These are phyloP conservation scores for Candida loeiensis DNA, from an alignment of 805 yeast species.

Conservation along the genomic window DNA sequence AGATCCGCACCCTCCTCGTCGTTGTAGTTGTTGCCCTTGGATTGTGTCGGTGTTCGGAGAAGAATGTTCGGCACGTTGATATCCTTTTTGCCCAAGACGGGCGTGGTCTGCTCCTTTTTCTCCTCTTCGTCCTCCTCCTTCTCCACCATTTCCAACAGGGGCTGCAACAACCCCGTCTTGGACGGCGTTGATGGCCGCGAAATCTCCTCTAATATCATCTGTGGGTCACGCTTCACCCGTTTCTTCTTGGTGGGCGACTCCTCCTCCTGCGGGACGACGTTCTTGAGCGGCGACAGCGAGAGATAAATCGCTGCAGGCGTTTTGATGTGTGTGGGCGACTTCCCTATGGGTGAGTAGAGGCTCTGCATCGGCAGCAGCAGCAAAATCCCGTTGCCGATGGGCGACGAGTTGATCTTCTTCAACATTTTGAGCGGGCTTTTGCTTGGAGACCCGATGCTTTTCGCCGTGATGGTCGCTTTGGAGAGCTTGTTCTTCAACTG, in stretches of 20 bases:
- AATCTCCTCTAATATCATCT: slow-evolving; percentile 31
- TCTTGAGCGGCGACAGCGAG: slow-evolving; percentile 34
- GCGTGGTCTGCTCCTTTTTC: slow-evolving; percentile 12
- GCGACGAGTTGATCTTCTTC: slow-evolving; percentile 23
- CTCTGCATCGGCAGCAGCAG: slow-evolving; percentile 27
- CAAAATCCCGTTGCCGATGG: slow-evolving; percentile 11
- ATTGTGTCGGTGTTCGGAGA: slow-evolving; percentile 37
- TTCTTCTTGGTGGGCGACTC: slow-evolving; percentile 36
- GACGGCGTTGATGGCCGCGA: slow-evolving; percentile 28
- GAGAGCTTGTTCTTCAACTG: slow-evolving; percentile 40
- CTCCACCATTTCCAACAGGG: slow-evolving; percentile 12
- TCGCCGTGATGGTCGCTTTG: slow-evolving; percentile 44
- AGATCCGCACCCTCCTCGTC: slow-evolving; percentile 76
- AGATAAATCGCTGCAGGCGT: slow-evolving; percentile 34
- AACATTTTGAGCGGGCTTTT: slow-evolving; percentile 31
- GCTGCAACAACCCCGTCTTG: slow-evolving; percentile 13
- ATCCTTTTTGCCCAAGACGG: slow-evolving; percentile 13
- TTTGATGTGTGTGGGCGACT: slow-evolving; percentile 39
- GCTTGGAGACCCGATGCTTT: slow-evolving; percentile 19
- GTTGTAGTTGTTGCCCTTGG: slow-evolving; percentile 19
- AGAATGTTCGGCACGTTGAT: slow-evolving; percentile 10
- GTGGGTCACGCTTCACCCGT: slow-evolving; percentile 10
- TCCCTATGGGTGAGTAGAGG: slow-evolving; percentile 37
- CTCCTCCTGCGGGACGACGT: slow-evolving; percentile 14
- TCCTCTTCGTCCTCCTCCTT: slow-evolving; percentile 2